A percentile compares a stretch with the other conserved stretches of the same genome.
Conservation (phyloP, 164 flowering plant species). For the Buxus sempervirens region DNA sequence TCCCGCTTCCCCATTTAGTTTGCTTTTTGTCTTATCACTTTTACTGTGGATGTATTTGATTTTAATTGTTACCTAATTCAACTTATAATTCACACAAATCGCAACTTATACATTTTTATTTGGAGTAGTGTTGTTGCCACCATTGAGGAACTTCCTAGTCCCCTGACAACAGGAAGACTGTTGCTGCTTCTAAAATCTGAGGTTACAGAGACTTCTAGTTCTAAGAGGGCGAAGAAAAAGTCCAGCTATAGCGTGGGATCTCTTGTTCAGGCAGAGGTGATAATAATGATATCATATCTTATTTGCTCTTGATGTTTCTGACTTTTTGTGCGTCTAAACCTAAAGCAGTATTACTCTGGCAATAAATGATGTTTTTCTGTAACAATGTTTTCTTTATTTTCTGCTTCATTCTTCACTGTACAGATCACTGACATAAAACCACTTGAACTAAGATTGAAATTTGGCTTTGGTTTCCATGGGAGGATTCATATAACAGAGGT, state of each 20-base stretch:
- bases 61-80: background rate
- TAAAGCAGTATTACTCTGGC: no score
- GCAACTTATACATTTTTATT: constrained; percentile 4
- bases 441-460: constrained; percentile 71
- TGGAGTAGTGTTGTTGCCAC: constrained; percentile 66
- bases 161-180: constrained; percentile 65
- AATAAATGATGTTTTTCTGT: background rate
- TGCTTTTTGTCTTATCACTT: no score
- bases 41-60: background rate
- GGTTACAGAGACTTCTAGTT: constrained; percentile 48
- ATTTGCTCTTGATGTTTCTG: no score
- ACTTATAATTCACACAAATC: background rate
- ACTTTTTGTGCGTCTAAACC: no score
- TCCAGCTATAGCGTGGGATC: constrained; percentile 66
- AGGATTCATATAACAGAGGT: constrained; percentile 95
- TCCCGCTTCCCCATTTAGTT: no score
- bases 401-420: background rate
- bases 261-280: constrained; percentile 87
- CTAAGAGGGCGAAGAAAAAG: constrained; percentile 73
- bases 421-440: constrained; percentile 82
- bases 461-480: constrained; percentile 74
- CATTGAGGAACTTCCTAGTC: constrained; percentile 63
- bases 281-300: background rate
- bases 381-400: background rate
- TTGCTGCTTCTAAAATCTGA: constrained; percentile 76